Base-by-base conservation (phyloP, 495 filamentous ascomycete genomes). In the Penicillium dipodomyicola region DNA sequence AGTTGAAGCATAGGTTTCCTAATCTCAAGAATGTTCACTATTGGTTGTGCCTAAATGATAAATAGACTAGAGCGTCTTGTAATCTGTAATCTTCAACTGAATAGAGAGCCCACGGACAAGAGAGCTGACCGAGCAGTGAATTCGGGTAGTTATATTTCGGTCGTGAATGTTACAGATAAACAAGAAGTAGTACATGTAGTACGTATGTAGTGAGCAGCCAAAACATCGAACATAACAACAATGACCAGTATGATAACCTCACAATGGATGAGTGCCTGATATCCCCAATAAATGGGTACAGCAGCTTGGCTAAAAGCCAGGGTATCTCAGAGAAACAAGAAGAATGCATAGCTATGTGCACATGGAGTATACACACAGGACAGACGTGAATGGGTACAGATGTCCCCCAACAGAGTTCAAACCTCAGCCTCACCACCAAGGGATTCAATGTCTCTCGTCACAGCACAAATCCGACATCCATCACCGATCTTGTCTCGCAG, bases 391-490 rank as follows among this genome's bases (percentile, higher is more conserved):
- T 30, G 33, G 23, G 22, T 17, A 15, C 44, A 51, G 35, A 27
- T 29, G 3, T 51, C 49, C 23, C 22, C 15, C 15, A 39, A 35
- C 19, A 30, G 6, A 35, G n/a, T 20, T 67, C 41, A 69, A 35
- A 46, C 44, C 17, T 58, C 60, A 10, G 30, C 54, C 33, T 64
- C 58, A 48, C 19, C 65, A 14, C 68, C 74, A 25, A 77, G 60
- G 4, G 68, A 63, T 53, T 77, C 71, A 9, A 77, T 65, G 33
- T 75, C 68, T 58, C 71, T 72, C 22, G 68, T 71, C 37, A 76
- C 45, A 5, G 75, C 75, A 69, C 87, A 90, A 30, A 88, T 82
- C 9, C 84, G 83, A 73, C 89, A 92, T 6, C 91, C 89, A 27
- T 83, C 83, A 23, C 79, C 74, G 29, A 95, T 80, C 52, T 79